Percentiles rank a stretch among this genome's conserved stretches.
Conservation (phyloP, 495 filamentous ascomycete species). For the Margaritispora aquatica region DNA sequence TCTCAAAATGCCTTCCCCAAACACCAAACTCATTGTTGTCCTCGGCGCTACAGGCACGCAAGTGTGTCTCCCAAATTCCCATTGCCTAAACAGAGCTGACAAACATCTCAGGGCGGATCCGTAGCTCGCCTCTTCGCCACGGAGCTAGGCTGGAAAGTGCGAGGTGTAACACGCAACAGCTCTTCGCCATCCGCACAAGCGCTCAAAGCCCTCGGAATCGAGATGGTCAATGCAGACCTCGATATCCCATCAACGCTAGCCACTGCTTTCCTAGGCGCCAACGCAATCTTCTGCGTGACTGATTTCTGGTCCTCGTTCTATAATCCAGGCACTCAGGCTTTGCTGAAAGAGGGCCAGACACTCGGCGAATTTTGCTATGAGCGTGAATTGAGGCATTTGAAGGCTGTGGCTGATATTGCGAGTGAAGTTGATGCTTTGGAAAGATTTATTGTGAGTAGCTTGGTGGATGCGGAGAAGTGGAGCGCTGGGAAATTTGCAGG, state of each 20-base stretch:
- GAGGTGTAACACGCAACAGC: conserved; percentile 36
- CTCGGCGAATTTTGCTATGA: conserved; percentile 35
- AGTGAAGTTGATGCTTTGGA: conserved; percentile 34
- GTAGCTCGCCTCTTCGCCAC: conserved; percentile 33
- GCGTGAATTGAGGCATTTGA: conserved; percentile 38
- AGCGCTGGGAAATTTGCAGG: conserved; percentile 30
- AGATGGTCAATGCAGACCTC: conserved; percentile 41
- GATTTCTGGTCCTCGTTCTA: conserved; percentile 39
- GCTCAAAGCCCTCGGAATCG: conserved; percentile 37
- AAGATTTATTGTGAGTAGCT: conserved; percentile 34
- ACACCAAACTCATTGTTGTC: conserved; percentile 7
- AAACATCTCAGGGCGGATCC: conserved; percentile 35
- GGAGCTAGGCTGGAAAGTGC: conserved; percentile 33
- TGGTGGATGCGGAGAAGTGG: conserved; percentile 28
- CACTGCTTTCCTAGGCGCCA: conserved; percentile 38
- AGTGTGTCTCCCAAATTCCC: conserved; percentile 34
- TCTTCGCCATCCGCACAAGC: conserved; percentile 30
- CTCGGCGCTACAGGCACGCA: conserved; percentile 21
- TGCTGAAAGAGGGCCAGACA: conserved; percentile 24
- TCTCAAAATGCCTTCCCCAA: not conserved
- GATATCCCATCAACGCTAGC: conserved; percentile 35
- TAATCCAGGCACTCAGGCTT: conserved; percentile 23
- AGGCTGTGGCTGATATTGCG: conserved; percentile 43
- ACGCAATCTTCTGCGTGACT: conserved; percentile 47
- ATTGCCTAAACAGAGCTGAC: conserved; percentile 18